Evolutionary conservation across 768 basidiomycete genomes (phyloP), one percentile per base, ranked within the genome.

Genomic region (Suillus subalutaceus): DNA sequence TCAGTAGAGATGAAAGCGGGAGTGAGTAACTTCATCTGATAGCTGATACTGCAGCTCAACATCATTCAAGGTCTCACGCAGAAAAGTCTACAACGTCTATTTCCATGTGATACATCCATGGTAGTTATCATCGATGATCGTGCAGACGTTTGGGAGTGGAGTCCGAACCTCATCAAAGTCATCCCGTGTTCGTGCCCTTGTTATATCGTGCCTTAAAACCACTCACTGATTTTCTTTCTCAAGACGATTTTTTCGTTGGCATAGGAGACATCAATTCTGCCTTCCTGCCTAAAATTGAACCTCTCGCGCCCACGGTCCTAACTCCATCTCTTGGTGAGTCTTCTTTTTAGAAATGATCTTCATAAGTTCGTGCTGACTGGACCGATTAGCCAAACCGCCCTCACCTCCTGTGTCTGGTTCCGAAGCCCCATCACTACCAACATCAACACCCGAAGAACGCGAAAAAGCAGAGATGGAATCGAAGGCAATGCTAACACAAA

Each of bases 61-160:
- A 63, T 64, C 56, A 35, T 40, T 38, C 60, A 66, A 95, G 94
- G 93, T 77, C 82, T 96, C 70, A 96, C 93, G 20, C 90, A 93
- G 76, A 99, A 99, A 79, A 94, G 89, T 73, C 78, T 99, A 30
- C 90, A 94, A 74, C 85, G 97, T 37, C 79, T 99, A 58, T 99
- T 99, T 74, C 97, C 97, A 7, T 95, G 93, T 65, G 97, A 99
- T 78, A 95, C 93, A 46, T 95, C 94, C 32, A 99, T 97, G 97
- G 97, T 99, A 1, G 97, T 99, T 70, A 93, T 99, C 71, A 99
- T 99, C 66, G 97, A 99, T 78, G 97, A 99, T 79, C 90, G 97
- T 32, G 92, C 94, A 4, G 97, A 99, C 74, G 97, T 99, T 40
- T 99, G 97, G 97, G 93, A 95, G 73, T 95, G 95, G 88, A 93